A percentile compares a stretch with the other conserved stretches of the same genome.
Evolutionary conservation across 805 yeast genomes (phyloP).

Genomic region (Candida endomychidarum): DNA sequence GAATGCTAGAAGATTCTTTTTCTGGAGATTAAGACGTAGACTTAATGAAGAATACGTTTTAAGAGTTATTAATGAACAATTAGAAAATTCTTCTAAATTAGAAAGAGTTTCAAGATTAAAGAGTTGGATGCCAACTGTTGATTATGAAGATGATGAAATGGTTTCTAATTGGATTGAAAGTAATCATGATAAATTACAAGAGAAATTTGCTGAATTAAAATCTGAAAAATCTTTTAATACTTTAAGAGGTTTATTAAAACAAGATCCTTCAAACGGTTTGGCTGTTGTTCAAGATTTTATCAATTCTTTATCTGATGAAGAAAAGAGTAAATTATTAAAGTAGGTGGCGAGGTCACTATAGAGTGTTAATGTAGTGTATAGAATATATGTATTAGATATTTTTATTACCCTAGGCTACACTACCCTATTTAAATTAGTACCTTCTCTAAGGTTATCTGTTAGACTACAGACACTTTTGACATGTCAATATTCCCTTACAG

Average conservation of each 20-base stretch:
- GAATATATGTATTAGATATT: no score
- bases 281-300: constrained; percentile 37
- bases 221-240: constrained; percentile 65
- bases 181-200: constrained; percentile 63
- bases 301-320: constrained; percentile 33
- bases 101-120: constrained; percentile 85
- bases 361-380: no score
- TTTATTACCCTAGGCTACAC: no score
- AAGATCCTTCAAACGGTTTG: constrained; percentile 30
- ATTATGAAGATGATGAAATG: constrained; percentile 68
- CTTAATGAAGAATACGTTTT: constrained; percentile 87
- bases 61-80: constrained; percentile 65
- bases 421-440: no score
- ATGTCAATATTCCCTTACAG: no score
- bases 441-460: no score
- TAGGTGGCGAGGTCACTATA: no score
- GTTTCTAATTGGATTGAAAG: constrained; percentile 87
- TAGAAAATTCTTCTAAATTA: constrained; percentile 60
- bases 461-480: no score
- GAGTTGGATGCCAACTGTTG: constrained; percentile 80
- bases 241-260: constrained; percentile 51
- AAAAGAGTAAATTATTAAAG: constrained; percentile 21
- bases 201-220: constrained; percentile 60
- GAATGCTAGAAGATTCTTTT: constrained; percentile 91
- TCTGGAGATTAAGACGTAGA: constrained; percentile 98